These are phyloP conservation scores for Phytophthora sp. DNA, from an alignment of 352 stramenopile genomes.

Conservation along the genomic window DNA sequence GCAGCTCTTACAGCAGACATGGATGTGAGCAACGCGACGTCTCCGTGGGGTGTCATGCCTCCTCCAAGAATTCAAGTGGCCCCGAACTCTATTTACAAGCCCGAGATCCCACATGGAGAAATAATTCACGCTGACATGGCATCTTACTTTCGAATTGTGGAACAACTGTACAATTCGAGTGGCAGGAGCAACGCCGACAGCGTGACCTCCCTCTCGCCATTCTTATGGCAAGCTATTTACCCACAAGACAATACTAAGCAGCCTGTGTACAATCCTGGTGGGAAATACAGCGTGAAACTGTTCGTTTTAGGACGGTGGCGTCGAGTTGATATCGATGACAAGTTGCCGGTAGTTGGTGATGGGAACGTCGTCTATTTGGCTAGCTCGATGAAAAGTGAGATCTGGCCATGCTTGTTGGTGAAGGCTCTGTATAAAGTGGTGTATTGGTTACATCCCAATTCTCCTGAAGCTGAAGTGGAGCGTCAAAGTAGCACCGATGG, in stretches of 20 bases:
- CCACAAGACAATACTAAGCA: constrained; percentile 57
- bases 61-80: constrained; percentile 60
- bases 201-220: constrained; percentile 26
- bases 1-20: constrained; percentile 25
- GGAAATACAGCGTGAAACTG: constrained; percentile 77
- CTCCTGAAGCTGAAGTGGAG: neutral
- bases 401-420: constrained; percentile 70
- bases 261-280: constrained; percentile 70
- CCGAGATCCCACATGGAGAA: constrained; percentile 63
- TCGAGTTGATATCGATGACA: constrained; percentile 74
- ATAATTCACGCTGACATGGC: constrained; percentile 69
- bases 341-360: constrained; percentile 57
- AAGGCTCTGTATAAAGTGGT: constrained; percentile 81
- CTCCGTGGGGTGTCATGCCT: constrained; percentile 59
- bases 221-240: constrained; percentile 79
- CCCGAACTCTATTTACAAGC: constrained; percentile 61
- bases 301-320: constrained; percentile 80
- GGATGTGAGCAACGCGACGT: constrained; percentile 42
- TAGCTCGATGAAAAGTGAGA: constrained; percentile 65
- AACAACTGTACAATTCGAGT: constrained; percentile 52
- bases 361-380: constrained; percentile 60
- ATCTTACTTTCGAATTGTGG: constrained; percentile 73
- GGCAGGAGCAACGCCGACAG: neutral
- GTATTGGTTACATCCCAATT: constrained; percentile 46
- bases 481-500: constrained; percentile 6